Evolutionary conservation across 1,284 basidiomycete species (phyloP).

Genomic region (Lentinula novae-zelandiae): DNA sequence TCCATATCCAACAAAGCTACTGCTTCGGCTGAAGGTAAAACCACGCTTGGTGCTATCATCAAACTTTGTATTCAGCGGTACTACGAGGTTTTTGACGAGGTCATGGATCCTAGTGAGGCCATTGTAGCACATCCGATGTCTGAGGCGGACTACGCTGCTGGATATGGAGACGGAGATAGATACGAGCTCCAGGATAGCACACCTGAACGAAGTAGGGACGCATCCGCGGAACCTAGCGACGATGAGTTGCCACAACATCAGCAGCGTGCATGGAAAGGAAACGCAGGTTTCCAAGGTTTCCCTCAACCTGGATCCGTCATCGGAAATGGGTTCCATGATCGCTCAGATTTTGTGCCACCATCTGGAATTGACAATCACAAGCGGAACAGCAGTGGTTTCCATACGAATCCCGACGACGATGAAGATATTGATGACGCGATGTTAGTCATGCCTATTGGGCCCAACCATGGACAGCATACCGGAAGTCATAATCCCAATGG

Average conservation of each 20-base stretch:
- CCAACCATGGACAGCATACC: slow-evolving; percentile 18
- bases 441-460: slow-evolving; percentile 71
- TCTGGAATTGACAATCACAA: slow-evolving; percentile 19
- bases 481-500: slow-evolving; percentile 6
- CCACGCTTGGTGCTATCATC: slow-evolving; percentile 69
- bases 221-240: background rate
- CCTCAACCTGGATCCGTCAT: background rate
- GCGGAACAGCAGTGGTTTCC: slow-evolving; percentile 19
- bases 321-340: background rate
- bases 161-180: background rate
- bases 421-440: slow-evolving; percentile 71
- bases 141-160: background rate
- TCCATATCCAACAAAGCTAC: slow-evolving; percentile 18
- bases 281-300: background rate
- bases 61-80: slow-evolving; percentile 78
- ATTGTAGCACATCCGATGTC: slow-evolving; percentile 18
- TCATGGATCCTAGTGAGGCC: slow-evolving; percentile 64
- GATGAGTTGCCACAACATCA: background rate
- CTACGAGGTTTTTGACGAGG: slow-evolving; percentile 82
- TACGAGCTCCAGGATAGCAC: background rate
- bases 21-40: slow-evolving; percentile 37
- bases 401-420: slow-evolving; percentile 43
- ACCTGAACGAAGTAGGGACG: slow-evolving; percentile 3
- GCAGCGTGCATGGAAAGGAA: background rate
- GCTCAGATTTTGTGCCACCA: too few relatives aligned